Percentiles rank a stretch among this genome's conserved stretches.
Conservation (phyloP, 1,139 yeast genomes). For the Blastobotrys aristatus region DNA sequence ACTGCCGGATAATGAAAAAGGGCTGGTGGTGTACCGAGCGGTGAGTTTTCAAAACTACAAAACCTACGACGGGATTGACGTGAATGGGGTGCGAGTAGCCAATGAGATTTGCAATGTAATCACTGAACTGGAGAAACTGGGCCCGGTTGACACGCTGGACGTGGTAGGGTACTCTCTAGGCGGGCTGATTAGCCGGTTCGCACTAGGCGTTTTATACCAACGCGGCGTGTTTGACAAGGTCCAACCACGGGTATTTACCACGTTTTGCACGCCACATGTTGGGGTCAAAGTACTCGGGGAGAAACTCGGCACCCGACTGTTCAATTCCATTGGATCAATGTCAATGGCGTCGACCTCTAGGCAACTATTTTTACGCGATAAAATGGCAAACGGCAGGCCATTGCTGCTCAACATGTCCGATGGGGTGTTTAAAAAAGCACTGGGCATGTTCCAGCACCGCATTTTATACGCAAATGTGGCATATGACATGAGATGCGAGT, state of each 20-base stretch:
- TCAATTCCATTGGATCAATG: conserved; percentile 57
- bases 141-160: conserved; percentile 24
- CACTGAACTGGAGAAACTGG: conserved; percentile 29
- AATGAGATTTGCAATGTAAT: conserved; percentile 57
- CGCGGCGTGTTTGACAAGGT: conserved; percentile 53
- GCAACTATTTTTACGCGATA: conserved; percentile 65
- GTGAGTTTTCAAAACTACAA: conserved; percentile 59
- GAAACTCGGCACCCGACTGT: conserved; percentile 42
- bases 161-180: conserved; percentile 53
- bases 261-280: conserved; percentile 90
- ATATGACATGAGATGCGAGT: conserved; percentile 73
- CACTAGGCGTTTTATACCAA: conserved; percentile 60
- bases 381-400: conserved; percentile 38
- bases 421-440: conserved; percentile 56
- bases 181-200: conserved; percentile 53
- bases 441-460: conserved; percentile 47
- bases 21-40: conserved; percentile 50
- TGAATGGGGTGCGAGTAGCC: conserved; percentile 73
- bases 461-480: conserved; percentile 68
- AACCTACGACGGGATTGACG: conserved; percentile 83
- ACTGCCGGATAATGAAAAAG: conserved; percentile 1
- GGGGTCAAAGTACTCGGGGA: conserved; percentile 66
- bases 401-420: conserved; percentile 62
- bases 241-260: conserved; percentile 55
- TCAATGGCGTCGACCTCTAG: conserved; percentile 65